A percentile compares a stretch with the other conserved stretches of the same genome.
Evolutionary conservation across 805 yeast species (phyloP).

Genomic region (Nadsonia fulvescens): DNA sequence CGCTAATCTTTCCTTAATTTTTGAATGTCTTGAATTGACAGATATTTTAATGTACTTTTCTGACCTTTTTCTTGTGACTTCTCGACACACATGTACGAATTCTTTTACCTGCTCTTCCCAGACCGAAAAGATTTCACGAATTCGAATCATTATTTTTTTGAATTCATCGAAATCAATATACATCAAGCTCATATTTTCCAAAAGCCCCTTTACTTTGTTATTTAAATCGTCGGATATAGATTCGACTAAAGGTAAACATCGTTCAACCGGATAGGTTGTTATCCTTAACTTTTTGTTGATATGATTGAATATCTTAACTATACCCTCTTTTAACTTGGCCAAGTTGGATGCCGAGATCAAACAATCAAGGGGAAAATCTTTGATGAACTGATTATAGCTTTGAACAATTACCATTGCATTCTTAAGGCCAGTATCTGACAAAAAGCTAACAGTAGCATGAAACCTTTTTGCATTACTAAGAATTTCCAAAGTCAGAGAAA

Average conservation of each 20-base stretch:
- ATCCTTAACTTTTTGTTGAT: slow-evolving; percentile 40
- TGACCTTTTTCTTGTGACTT: slow-evolving; percentile 51
- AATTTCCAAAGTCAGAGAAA: slow-evolving; percentile 38
- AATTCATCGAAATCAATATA: slow-evolving; percentile 25
- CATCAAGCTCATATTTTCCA: slow-evolving; percentile 27
- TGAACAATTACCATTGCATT: slow-evolving; percentile 33
- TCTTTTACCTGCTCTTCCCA: slow-evolving; percentile 51
- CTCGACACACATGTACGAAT: slow-evolving; percentile 51
- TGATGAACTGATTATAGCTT: slow-evolving; percentile 43
- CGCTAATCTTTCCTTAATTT: slow-evolving; percentile 26
- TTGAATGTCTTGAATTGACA: slow-evolving; percentile 27
- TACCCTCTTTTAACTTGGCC: slow-evolving; percentile 25
- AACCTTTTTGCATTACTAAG: slow-evolving; percentile 57
- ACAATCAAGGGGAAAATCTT: slow-evolving; percentile 52
- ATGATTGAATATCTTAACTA: slow-evolving; percentile 36
- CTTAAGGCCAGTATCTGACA: slow-evolving; percentile 51
- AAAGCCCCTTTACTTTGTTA: slow-evolving; percentile 23
- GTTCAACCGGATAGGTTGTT: slow-evolving; percentile 41
- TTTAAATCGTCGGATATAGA: slow-evolving; percentile 42
- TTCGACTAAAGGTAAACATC: slow-evolving; percentile 52
- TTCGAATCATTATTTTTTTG: slow-evolving; percentile 14
- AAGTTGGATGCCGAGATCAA: slow-evolving; percentile 31
- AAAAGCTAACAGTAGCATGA: slow-evolving; percentile 57
- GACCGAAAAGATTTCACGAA: slow-evolving; percentile 22
- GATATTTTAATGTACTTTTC: slow-evolving; percentile 53